Percentiles rank a stretch among this genome's conserved stretches.
These are phyloP conservation scores for Naegleria gruberi DNA, from an alignment of 208 protist genomes.

Conservation along the genomic window DNA sequence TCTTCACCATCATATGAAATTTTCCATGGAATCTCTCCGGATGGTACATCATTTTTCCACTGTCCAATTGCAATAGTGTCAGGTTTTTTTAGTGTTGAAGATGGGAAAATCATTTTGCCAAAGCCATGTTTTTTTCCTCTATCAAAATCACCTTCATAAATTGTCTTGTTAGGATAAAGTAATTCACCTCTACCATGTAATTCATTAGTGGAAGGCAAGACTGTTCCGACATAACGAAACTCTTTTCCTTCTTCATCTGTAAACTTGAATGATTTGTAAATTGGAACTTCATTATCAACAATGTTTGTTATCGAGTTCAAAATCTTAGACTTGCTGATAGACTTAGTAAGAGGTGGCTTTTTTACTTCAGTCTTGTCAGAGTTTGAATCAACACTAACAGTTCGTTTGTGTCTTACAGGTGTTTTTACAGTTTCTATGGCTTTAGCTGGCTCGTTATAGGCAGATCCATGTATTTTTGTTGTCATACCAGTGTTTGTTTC, in stretches of 20 bases:
- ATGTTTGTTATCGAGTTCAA: background rate
- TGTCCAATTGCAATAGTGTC: background rate
- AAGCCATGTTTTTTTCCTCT: background rate
- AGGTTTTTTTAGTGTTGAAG: background rate
- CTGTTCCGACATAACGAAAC: background rate
- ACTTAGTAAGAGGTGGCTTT: background rate
- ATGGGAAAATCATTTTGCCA: slow-evolving; percentile 7
- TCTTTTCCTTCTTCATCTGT: background rate
- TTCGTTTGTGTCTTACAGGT: background rate
- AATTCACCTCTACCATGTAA: background rate
- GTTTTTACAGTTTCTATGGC: background rate
- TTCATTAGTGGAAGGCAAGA: background rate
- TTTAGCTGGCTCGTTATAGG: background rate
- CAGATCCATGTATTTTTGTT: background rate
- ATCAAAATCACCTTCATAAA: slow-evolving; percentile 9
- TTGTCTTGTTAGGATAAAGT: background rate
- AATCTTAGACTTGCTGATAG: background rate
- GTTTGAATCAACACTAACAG: background rate
- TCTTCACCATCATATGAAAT: background rate
- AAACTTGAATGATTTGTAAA: background rate
- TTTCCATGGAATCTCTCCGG: background rate
- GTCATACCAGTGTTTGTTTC: background rate
- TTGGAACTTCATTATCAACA: background rate
- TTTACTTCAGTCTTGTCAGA: background rate
- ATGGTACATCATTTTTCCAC: background rate